Conservation (phyloP, 2,329 filamentous ascomycete genomes). For the Fusarium burgessii region DNA sequence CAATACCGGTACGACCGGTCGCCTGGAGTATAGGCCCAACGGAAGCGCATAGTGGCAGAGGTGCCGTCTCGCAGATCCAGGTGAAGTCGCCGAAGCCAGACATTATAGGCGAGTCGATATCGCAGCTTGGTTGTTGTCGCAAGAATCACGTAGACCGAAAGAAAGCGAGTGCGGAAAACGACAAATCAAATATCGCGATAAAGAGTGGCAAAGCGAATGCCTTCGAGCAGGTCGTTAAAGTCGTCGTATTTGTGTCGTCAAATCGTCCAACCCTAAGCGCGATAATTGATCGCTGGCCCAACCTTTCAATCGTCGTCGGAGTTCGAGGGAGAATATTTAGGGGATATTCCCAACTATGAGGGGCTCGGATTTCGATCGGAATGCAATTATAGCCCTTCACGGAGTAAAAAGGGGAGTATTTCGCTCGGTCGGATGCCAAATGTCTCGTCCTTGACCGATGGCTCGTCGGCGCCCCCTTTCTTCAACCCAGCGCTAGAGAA, state of each 20-base stretch:
- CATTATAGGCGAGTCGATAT: constrained; percentile 54
- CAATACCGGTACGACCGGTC: constrained; percentile 78
- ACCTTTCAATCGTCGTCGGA: constrained; percentile 12
- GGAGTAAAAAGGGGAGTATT: constrained; percentile 15
- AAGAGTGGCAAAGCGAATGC: constrained; percentile 3
- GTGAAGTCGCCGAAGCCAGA: constrained; percentile 95
- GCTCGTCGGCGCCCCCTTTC: constrained; percentile 32
- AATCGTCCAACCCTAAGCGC: constrained; percentile 14
- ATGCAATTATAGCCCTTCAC: constrained; percentile 35
- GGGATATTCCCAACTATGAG: constrained; percentile 1
- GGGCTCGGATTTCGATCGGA: constrained; percentile 23
- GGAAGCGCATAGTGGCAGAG: constrained; percentile 87
- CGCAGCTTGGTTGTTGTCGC: constrained; percentile 6
- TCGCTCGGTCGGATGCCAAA: constrained; percentile 23
- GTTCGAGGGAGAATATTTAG: constrained; percentile 18
- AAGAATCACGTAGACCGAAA: not conserved
- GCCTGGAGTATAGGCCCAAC: constrained; percentile 81
- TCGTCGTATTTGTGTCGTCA: constrained; percentile 22
- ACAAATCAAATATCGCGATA: not conserved
- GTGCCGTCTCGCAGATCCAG: constrained; percentile 84
- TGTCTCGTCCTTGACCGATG: constrained; percentile 35
- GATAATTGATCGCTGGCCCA: constrained; percentile 5
- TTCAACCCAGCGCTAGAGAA: constrained; percentile 22
- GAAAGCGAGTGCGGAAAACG: not conserved
- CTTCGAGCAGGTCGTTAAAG: constrained; percentile 1